Conservation (phyloP, 306 rosid species). For the Acacia acuminata region DNA sequence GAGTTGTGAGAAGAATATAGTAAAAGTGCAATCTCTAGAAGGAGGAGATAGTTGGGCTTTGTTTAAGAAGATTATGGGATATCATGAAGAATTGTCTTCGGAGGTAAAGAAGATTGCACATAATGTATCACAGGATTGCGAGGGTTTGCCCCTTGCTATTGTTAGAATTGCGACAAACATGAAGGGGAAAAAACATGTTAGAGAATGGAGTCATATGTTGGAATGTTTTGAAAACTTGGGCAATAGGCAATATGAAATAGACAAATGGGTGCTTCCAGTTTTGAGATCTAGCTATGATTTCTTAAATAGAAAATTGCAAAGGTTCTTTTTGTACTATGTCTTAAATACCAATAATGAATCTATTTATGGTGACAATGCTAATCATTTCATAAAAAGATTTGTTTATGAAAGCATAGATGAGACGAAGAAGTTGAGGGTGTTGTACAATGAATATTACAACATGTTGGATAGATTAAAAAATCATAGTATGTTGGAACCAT, state of each 20-base stretch:
- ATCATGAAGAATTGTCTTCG: too few relatives aligned
- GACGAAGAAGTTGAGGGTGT: background rate
- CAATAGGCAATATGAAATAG: background rate
- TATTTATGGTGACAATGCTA: fast-evolving
- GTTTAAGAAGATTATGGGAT: too few relatives aligned
- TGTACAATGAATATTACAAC: background rate
- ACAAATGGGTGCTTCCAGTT: background rate
- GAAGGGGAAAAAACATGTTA: too few relatives aligned
- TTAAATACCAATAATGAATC: fast-evolving
- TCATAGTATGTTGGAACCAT: background rate
- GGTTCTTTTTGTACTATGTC: background rate
- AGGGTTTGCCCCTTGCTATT: too few relatives aligned
- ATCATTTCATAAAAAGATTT: background rate
- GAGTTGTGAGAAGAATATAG: too few relatives aligned
- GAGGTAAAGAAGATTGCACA: too few relatives aligned
- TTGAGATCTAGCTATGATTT: background rate
- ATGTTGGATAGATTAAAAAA: background rate
- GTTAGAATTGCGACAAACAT: too few relatives aligned
- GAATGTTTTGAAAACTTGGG: background rate
- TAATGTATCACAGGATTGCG: too few relatives aligned
- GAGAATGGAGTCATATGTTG: background rate
- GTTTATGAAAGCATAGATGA: background rate
- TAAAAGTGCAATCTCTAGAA: too few relatives aligned
- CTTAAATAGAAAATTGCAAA: background rate
- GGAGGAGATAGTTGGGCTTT: too few relatives aligned